A percentile compares a stretch with the other conserved stretches of the same genome.
phyloP scores from a whole-genome alignment of 2,329 filamentous ascomycete genomes.

The Cryphonectria radicalis region DNA sequence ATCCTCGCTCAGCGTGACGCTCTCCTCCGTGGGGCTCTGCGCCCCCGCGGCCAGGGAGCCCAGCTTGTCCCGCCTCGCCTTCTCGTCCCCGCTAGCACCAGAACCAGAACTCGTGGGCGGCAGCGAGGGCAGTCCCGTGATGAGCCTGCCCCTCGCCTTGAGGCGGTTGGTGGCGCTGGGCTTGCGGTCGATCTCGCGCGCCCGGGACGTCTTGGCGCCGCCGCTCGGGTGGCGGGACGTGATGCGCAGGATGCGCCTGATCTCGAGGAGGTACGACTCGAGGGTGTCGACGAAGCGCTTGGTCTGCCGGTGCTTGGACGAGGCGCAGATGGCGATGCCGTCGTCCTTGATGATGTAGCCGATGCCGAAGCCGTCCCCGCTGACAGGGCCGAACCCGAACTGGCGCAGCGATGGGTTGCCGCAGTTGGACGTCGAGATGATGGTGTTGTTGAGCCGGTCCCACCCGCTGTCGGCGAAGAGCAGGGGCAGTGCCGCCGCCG shows the following conservation, averaged over 20 bases:
- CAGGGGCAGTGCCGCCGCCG: constrained; percentile 61
- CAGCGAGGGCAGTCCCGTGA: constrained; percentile 51
- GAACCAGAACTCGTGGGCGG: constrained; percentile 2
- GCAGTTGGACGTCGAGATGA: constrained; percentile 97
- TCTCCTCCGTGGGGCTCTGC: constrained; percentile 69
- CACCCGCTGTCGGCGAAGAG: constrained; percentile 89
- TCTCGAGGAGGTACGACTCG: constrained; percentile 88
- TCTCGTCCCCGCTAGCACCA: background rate
- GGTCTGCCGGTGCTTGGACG: constrained; percentile 92
- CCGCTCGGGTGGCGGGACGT: constrained; percentile 53
- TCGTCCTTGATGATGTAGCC: constrained; percentile 99
- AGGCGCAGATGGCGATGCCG: constrained; percentile 86
- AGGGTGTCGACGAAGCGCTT: constrained; percentile 86
- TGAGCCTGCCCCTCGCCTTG: constrained; percentile 75
- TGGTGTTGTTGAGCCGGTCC: constrained; percentile 94
- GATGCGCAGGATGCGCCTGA: constrained; percentile 79
- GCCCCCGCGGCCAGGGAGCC: constrained; percentile 49
- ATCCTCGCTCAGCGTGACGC: constrained; percentile 75
- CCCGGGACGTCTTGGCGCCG: constrained; percentile 40
- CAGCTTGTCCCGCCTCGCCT: constrained; percentile 39
- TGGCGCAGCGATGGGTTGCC: constrained; percentile 93
- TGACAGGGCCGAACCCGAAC: constrained; percentile 95
- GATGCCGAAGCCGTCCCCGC: constrained; percentile 92
- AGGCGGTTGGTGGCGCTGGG: constrained; percentile 48
- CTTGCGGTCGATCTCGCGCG: constrained; percentile 56